phyloP scores from a whole-genome alignment of 2,329 filamentous ascomycete genomes.

The Apiospora arundinis region DNA sequence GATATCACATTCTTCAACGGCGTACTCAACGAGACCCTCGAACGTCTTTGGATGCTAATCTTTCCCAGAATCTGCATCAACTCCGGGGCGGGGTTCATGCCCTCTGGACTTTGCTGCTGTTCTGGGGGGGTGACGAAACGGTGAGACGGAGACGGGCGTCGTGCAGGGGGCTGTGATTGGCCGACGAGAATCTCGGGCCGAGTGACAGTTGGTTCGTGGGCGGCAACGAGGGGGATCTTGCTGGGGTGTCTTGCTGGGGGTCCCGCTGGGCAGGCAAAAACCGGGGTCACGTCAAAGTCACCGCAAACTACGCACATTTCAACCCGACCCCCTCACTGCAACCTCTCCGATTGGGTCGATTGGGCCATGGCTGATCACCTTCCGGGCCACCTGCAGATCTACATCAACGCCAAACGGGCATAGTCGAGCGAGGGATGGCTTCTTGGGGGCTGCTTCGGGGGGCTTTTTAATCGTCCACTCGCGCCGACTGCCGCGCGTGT shows the following conservation, averaged over 20 bases:
- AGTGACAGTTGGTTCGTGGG: not conserved
- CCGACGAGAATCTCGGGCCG: not conserved
- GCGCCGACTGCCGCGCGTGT: not conserved
- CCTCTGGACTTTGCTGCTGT: not conserved
- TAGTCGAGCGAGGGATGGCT: not conserved
- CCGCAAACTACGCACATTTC: not conserved
- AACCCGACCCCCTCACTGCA: constrained; percentile 8
- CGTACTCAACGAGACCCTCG: not conserved
- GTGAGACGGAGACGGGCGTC: constrained; percentile 2
- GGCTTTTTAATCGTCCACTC: not conserved
- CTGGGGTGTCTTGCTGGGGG: not conserved
- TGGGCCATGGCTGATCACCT: not conserved
- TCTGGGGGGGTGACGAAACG: not conserved
- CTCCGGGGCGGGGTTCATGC: not conserved
- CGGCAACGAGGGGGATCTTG: not conserved
- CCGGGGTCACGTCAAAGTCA: not conserved
- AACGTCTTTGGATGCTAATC: not conserved
- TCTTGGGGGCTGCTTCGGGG: not conserved
- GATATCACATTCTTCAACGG: not conserved
- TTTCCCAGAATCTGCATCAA: not conserved
- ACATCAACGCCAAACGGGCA: not conserved
- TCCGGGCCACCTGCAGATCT: constrained; percentile 11
- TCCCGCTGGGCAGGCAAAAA: not conserved
- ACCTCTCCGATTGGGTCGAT: constrained; percentile 4
- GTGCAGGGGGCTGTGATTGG: not conserved